These are phyloP conservation scores for Dioszegia crocea DNA, from an alignment of 768 basidiomycete genomes.

Conservation along the genomic window DNA sequence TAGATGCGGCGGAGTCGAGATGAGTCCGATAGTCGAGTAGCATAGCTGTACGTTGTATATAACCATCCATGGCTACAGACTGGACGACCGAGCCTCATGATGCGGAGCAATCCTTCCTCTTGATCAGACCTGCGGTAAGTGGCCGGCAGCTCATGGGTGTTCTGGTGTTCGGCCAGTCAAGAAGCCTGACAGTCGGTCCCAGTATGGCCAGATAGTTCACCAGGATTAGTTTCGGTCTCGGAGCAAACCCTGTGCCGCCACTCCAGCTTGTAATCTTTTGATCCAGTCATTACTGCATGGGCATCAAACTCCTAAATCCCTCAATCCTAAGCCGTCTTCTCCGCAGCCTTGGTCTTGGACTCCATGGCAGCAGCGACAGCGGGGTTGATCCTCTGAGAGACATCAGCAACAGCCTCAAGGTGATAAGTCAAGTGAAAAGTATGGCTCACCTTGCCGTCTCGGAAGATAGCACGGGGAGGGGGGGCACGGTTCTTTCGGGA, in stretches of 20 bases:
- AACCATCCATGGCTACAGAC: not conserved
- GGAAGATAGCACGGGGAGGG: constrained; percentile 92
- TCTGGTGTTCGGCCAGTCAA: no score
- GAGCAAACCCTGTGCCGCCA: not conserved
- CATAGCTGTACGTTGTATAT: not conserved
- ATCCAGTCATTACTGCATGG: constrained; percentile 13
- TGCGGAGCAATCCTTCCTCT: no score
- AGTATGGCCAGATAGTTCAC: not conserved
- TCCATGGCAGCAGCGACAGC: constrained; percentile 88
- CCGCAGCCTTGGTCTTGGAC: constrained; percentile 57
- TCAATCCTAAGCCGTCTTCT: constrained; percentile 41
- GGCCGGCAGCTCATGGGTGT: no score
- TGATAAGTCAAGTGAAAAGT: not conserved
- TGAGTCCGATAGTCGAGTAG: no score
- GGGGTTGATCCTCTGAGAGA: constrained; percentile 81
- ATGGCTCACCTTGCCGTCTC: constrained; percentile 53
- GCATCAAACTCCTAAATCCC: constrained; percentile 3
- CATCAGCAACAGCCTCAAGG: constrained; percentile 18
- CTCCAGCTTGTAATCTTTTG: no score
- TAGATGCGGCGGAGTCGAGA: no score
- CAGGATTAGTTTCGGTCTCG: not conserved
- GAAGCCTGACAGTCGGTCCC: not conserved
- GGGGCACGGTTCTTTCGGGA: constrained; percentile 76
- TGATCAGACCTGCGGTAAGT: no score
- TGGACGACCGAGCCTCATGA: not conserved